Evolutionary conservation across 768 basidiomycete species (phyloP), one percentile per base, ranked within the genome.

Genomic region (Auricularia sp.): DNA sequence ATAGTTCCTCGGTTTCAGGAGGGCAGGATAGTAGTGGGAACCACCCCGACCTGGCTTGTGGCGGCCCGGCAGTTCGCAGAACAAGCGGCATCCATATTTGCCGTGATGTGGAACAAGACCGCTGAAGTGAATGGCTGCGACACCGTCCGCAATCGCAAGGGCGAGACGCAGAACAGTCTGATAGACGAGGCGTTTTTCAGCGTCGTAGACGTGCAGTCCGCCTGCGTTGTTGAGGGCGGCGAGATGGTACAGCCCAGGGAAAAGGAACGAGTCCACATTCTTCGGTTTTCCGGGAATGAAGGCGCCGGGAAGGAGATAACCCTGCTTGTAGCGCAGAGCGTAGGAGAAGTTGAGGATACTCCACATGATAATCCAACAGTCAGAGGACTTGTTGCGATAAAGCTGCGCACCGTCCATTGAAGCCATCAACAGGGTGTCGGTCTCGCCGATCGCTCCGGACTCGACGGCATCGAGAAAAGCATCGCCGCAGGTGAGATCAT

Each of bases 341-440:
- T 74, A 75, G 8, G 63, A 43, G 8, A 70, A 68, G 63, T 78
- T 70, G 3, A 71, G 54, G 6, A 77, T 77, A 18, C 39, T 64
- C 78, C 79, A 23, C 23, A 23, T 23, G 23, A 23, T 23, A 23
- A 23, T 23, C 23, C 23, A 23, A 23, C 23, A 23, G 61, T 80
- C 77, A 0, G 79, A 81, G 36, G 69, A 64, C 67, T 80, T 80
- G 65, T 71, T 71, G 21, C 67, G 67, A 63, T 79, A 80, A 0
- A 82, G 73, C 64, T 81, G 79, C 0, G 77, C 77, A 6, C 80
- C 76, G 67, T 81, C 78, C 0, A 77, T 65, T 0, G 77, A 77
- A 7, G 77, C 65, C 51, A 74, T 65, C 0, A 81, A 65, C 0
- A 77, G 62, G 0, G 72, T 75, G 62, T 81, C 76, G 10, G 76